Percentiles rank a stretch among this genome's conserved stretches.
Evolutionary conservation across 148 eudicot species (phyloP).

Genomic region (Vaccinium vitisidaea): DNA sequence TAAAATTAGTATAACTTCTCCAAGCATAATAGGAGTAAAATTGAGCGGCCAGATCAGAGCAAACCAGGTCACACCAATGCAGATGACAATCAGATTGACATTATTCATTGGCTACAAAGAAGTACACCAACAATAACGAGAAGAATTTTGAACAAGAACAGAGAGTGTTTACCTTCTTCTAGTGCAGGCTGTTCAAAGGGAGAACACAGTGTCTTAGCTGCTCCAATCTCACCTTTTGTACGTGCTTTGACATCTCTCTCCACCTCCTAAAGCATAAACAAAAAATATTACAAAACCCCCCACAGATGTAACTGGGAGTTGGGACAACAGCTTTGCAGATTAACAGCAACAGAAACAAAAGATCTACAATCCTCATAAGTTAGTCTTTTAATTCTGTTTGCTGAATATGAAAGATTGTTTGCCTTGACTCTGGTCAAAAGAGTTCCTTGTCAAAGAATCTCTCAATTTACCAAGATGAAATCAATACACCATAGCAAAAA

Average conservation of each 20-base stretch:
- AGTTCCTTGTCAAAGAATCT: neutral
- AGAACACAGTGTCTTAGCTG: slow-evolving; percentile 88
- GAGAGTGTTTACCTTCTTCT: slow-evolving; percentile 59
- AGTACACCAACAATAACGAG: neutral
- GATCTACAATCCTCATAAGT: neutral
- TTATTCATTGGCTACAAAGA: slow-evolving; percentile 1
- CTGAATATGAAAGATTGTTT: neutral
- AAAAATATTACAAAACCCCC: neutral
- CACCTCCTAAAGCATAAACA: slow-evolving; percentile 58
- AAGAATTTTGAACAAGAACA: neutral
- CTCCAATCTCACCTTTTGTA: slow-evolving; percentile 95
- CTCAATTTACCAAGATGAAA: neutral
- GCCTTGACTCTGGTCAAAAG: neutral
- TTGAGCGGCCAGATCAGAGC: neutral
- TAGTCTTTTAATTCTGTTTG: neutral
- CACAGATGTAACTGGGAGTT: neutral
- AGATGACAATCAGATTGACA: neutral
- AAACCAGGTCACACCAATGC: neutral
- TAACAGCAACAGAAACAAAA: neutral
- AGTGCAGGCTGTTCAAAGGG: slow-evolving; percentile 93
- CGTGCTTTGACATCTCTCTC: slow-evolving; percentile 89
- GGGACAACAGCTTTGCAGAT: neutral
- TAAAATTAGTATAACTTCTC: neutral
- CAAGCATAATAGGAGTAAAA: neutral
- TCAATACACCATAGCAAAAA: neutral